Evolutionary conservation across 352 stramenopile genomes (phyloP), one percentile per base, ranked within the genome.

Genomic region (Blastocystis hominis): DNA sequence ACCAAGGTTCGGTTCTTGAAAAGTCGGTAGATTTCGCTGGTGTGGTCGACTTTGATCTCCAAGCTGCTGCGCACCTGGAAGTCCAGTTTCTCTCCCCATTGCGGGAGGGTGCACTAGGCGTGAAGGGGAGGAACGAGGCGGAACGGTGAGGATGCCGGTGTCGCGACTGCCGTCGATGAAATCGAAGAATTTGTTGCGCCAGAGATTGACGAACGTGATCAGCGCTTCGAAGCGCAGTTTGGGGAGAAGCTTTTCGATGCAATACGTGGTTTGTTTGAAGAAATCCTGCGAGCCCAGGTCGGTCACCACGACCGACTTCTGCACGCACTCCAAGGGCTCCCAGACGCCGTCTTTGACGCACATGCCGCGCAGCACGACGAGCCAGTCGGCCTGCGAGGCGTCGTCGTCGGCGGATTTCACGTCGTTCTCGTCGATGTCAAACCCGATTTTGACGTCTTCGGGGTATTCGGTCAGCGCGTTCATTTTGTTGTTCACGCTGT

Each of bases 401-500:
- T 68, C 50, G 6, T 55, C 56, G 20, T 64, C 72, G 2, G 42
- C 56, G 17, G 13, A 7, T 47, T 42, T 53, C 34, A 17, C 46
- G 50, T 50, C 38, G n/a, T 64, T 34, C 1, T 20, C 64, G 36
- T 84, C 72, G 56, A 84, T 84, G 17, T 84, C 50, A 34, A 84
- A 84, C 6, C 72, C 72, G 24, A 84, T 69, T 30, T 84, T 53
- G 10, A 54, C 40, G 20, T 76, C 36, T 17, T 42, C 72, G 15
- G 72, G 20, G 10, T 66, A 47, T 30, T 84, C 46, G 15, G 2
- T 42, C 3, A 84, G 17, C 10, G 30, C 72, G 34, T 84, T 42
- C 72, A 84, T 66, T 53, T 84, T 84, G 56, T 84, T 84, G 72
- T 84, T 84, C 20, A 84, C 62, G n/a, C 47, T 84, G 40, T 84